Percentiles rank a stretch among this genome's conserved stretches.
Evolutionary conservation across 2,329 filamentous ascomycete species (phyloP).

Genomic region (Rhynchosporium graminicola): DNA sequence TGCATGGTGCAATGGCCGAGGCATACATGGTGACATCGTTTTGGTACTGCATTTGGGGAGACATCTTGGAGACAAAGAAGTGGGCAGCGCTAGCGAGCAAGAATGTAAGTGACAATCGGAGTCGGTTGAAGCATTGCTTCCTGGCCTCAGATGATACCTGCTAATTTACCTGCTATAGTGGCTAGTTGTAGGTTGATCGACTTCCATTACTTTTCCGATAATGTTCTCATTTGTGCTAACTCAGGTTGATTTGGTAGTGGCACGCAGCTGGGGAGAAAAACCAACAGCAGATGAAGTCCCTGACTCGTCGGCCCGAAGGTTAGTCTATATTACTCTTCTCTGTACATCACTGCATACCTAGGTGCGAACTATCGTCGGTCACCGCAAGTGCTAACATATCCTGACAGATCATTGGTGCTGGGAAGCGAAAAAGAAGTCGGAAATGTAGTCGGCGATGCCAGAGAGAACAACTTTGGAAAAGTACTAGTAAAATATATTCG

Average conservation of each 20-base stretch:
- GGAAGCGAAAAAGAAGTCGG: neutral
- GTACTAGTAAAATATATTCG: no score
- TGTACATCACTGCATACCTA: neutral
- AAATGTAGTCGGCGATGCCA: neutral
- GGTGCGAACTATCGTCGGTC: neutral
- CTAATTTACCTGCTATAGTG: neutral
- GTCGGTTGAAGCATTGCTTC: neutral
- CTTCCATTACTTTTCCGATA: neutral
- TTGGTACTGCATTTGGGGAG: slow-evolving; percentile 21
- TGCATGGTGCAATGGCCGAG: slow-evolving; percentile 15
- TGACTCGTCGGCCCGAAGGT: slow-evolving; percentile 1
- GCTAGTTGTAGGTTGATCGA: neutral
- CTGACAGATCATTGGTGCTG: neutral
- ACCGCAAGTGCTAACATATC: neutral
- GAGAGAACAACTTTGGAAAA: no score
- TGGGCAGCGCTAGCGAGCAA: slow-evolving; percentile 16
- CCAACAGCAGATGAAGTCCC: neutral
- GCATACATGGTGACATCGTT: slow-evolving; percentile 22
- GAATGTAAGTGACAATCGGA: neutral
- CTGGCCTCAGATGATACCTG: neutral
- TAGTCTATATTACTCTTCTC: neutral
- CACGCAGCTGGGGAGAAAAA: slow-evolving; percentile 4
- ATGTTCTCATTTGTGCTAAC: neutral
- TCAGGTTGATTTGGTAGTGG: neutral
- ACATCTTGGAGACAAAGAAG: slow-evolving; percentile 8